Base-by-base conservation (phyloP, 371 early-diverging fungal species). In the Circinella umbellata region DNA sequence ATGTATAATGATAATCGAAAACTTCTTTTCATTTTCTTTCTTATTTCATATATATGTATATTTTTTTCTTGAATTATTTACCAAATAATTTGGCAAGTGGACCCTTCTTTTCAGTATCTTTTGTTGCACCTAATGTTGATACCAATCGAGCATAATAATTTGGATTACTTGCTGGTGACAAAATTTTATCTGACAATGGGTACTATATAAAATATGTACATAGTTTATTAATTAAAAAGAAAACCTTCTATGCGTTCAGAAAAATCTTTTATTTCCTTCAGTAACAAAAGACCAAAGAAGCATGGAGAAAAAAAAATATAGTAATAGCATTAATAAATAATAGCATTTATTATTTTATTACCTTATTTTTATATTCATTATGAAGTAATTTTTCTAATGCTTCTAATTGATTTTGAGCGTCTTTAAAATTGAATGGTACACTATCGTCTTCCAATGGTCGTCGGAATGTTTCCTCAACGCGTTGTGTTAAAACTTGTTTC, bases 161-260 rank as follows among this genome's bases (percentile, higher is more conserved):
- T 51, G 89, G 89, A 67, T 88, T 88, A 65, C 87, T 82, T 47
- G 89, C 89, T 59, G 89, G 89, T 15, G 79, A 76, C 68, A 88
- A 66, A 55, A 86, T 79, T 66, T 79, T 84, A 61, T 87, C 77
- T 9, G 89, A 87, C 13, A 88, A 72, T 1, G 87, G 87, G 68
- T 84, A 85, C 89, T 88, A 71, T 13, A 8, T 15, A 17, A 34
- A 60, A 48, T 5, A 60, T 36, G 57, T 35, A 57, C 46, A 46
- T 64, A 27, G 27, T 27, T 27, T 27, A 42, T 49, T 4, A 57
- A n/a, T n/a, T n/a, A n/a, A n/a, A 7, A 18, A 9, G 5, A 8
- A 8, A 20, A 46, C 36, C 1, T n/a, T 5, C 62, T 65, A 27
- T 55, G 18, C 7, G 3, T 55, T 15, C 34, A 17, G 4, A 49